These are phyloP conservation scores for Xylaria scruposa DNA, from an alignment of 495 filamentous ascomycete genomes.

Conservation along the genomic window DNA sequence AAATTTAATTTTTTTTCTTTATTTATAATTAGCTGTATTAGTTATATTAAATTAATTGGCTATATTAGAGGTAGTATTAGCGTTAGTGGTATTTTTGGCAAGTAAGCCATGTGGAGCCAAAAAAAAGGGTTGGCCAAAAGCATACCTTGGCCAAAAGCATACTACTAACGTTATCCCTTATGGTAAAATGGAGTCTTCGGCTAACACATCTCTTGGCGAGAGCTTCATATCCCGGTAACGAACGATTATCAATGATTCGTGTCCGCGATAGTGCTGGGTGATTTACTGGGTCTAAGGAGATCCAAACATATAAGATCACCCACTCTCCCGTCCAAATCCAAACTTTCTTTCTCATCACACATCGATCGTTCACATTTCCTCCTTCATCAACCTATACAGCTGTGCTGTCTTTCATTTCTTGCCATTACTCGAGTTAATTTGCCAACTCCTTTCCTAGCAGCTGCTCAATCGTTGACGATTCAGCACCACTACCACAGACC, in stretches of 20 bases:
- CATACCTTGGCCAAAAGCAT: too few species aligned
- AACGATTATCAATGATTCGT: constrained; percentile 23
- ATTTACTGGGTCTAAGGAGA: constrained; percentile 36
- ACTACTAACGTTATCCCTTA: too few species aligned
- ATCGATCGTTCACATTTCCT: constrained; percentile 35
- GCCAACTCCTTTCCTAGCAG: constrained; percentile 25
- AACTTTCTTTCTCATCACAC: constrained; percentile 38
- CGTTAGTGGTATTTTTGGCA: too few species aligned
- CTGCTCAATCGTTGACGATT: constrained; percentile 29
- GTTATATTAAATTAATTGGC: too few species aligned
- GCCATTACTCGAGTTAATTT: constrained; percentile 29
- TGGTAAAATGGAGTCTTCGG: constrained; percentile 37
- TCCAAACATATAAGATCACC: constrained; percentile 39
- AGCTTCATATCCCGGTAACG: constrained; percentile 25
- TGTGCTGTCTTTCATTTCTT: constrained; percentile 44
- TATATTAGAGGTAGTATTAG: too few species aligned
- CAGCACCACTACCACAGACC: constrained; percentile 4
- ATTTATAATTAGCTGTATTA: too few species aligned
- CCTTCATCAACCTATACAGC: constrained; percentile 30
- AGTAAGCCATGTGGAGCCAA: too few species aligned
- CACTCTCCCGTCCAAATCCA: constrained; percentile 24
- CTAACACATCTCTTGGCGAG: constrained; percentile 17
- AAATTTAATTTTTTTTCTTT: too few species aligned
- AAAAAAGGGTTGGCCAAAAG: too few species aligned
- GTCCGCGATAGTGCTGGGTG: constrained; percentile 25